Base-by-base conservation (phyloP, 257 asterid species). In the Cynanchum wilfordii region DNA sequence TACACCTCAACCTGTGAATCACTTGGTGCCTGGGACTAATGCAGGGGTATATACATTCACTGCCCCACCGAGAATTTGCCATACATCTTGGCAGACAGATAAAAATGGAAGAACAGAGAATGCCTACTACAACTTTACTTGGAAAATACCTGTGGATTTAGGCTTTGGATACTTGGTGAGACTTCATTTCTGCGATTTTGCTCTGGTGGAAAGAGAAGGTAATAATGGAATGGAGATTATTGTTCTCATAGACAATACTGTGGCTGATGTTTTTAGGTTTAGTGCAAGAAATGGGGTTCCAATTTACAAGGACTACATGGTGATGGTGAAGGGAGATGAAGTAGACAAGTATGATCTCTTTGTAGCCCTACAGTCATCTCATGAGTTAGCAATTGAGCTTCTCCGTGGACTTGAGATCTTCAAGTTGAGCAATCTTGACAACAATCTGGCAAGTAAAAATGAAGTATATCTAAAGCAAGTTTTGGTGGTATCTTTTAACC, bases 401-500 rank as follows among this genome's bases (percentile, higher is more conserved):
- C 42, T 76, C 3, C 36, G 60, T 1, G 69, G 79, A 58, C 7
- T 75, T 58, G 79, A 75, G 50, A 68, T 75, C 47, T 66, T 75
- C 27, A 75, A 66, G 56, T 51, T 74, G 38, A 73, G 77, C 73
- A 52, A 36, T 66, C 66, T 27, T 8, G 73, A 54, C 27, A 66
- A 54, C n/a, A 74, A 51, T 54, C 67, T 74, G 44, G 38, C 20
- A 38, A 40, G n/a, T 47, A 11, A 11, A 15, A 47, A 47, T 15
- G 17, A 47, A 10, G 17, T 47, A 12, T 47, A 47, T 52, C 51
- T 44, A 8, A 20, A 12, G 50, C 33, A 2, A 20, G 20, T 6
- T 15, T 51, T 33, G 7, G 22, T 16, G 8, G 22, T 7, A 36
- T 38, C 29, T 30, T 38, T 52, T 52, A 36, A 3, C 17, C 29